Conservation (phyloP, 1,284 basidiomycete genomes). For the Ceratobasidium sp. region DNA sequence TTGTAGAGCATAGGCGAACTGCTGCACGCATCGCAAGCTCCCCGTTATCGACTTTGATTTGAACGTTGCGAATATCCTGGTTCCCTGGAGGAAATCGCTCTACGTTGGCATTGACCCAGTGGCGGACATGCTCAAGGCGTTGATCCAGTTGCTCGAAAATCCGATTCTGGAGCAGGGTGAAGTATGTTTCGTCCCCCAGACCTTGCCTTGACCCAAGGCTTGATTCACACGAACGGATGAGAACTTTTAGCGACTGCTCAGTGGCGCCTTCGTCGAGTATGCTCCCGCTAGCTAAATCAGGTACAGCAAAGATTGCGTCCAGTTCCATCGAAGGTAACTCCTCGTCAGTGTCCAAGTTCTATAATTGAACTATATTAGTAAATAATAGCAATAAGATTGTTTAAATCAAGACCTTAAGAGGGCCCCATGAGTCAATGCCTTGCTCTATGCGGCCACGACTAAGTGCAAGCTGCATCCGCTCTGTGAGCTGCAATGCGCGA, state of each 20-base stretch:
- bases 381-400: neutral
- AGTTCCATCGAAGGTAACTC: neutral
- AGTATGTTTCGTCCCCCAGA: constrained; percentile 47
- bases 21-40: constrained; percentile 60
- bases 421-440: neutral
- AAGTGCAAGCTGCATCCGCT: constrained; percentile 1
- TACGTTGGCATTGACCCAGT: constrained; percentile 67
- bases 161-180: constrained; percentile 55
- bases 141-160: constrained; percentile 59
- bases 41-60: constrained; percentile 63
- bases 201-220: constrained; percentile 57
- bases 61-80: constrained; percentile 64
- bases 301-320: constrained; percentile 15
- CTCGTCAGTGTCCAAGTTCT: constrained; percentile 44
- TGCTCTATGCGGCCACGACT: neutral
- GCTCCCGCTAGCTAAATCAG: neutral
- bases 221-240: neutral
- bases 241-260: neutral
- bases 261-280: neutral
- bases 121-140: constrained; percentile 63
- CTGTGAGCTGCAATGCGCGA: constrained; percentile 24
- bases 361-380: neutral
- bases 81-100: constrained; percentile 62
- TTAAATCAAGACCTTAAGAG: constrained; percentile 36
- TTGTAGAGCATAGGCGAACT: constrained; percentile 65